phyloP scores from a whole-genome alignment of 2,329 filamentous ascomycete species.

The Cyphellophora attinorum region DNA sequence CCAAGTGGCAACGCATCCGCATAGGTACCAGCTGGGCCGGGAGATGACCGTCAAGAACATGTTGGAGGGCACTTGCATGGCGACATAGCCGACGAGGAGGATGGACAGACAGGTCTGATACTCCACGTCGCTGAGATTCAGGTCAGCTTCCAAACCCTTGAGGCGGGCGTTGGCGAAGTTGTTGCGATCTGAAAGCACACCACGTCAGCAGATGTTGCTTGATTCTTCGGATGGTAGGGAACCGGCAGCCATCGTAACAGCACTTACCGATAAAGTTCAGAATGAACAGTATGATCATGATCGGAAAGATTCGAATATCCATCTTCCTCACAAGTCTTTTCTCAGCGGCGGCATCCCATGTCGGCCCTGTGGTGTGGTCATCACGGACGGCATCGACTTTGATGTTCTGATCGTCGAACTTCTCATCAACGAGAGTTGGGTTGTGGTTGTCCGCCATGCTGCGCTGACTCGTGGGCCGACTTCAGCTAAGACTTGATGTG shows the following conservation, averaged over 20 bases:
- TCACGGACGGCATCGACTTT: too few species aligned
- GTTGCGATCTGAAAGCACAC: too few species aligned
- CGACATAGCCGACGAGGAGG: slow-evolving; percentile 20
- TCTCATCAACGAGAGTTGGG: too few species aligned
- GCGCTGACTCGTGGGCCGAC: too few species aligned
- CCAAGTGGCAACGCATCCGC: slow-evolving; percentile 25
- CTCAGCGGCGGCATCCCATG: slow-evolving; percentile 18
- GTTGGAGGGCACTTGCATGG: slow-evolving; percentile 18
- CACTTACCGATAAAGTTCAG: slow-evolving; percentile 17
- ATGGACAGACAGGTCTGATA: slow-evolving; percentile 24
- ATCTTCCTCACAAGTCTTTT: slow-evolving; percentile 57
- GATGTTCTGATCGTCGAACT: too few species aligned
- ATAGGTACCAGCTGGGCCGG: slow-evolving; percentile 35
- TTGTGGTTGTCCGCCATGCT: too few species aligned
- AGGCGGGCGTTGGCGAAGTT: slow-evolving; percentile 24
- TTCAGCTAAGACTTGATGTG: too few species aligned
- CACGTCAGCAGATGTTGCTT: too few species aligned
- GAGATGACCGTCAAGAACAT: slow-evolving; percentile 22
- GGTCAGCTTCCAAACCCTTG: slow-evolving; percentile 20
- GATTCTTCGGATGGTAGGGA: too few species aligned
- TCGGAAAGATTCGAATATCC: slow-evolving; percentile 58
- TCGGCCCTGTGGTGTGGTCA: not conserved
- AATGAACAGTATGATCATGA: slow-evolving; percentile 58
- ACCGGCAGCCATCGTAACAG: too few species aligned
- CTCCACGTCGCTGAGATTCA: slow-evolving; percentile 20